phyloP scores from a whole-genome alignment of 768 basidiomycete species.

The Macrocybe gigantea region DNA sequence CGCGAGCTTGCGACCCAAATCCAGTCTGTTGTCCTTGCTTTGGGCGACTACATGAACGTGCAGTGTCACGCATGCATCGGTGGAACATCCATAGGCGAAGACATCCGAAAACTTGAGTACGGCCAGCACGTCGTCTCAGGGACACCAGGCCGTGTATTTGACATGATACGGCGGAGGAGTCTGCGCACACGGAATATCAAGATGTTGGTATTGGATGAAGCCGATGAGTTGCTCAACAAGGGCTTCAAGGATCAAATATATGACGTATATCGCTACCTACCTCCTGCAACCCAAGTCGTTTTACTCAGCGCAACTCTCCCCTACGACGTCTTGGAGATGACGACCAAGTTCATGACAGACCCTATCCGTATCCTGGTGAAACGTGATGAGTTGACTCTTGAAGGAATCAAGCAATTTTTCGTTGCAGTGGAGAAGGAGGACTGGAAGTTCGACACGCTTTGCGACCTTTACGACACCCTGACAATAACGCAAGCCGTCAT shows the following conservation, averaged over 20 bases:
- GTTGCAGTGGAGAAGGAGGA: slow-evolving; percentile 99
- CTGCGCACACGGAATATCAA: slow-evolving; percentile 96
- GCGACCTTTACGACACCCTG: slow-evolving; percentile 95
- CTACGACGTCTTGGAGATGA: slow-evolving; percentile 97
- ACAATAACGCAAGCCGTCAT: slow-evolving; percentile 99
- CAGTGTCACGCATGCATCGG: slow-evolving; percentile 99
- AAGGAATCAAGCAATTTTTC: slow-evolving; percentile 95
- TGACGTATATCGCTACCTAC: slow-evolving; percentile 96
- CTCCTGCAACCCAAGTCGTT: slow-evolving; percentile 95
- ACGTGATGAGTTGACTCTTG: slow-evolving; percentile 97
- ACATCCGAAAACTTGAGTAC: slow-evolving; percentile 94
- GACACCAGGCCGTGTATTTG: slow-evolving; percentile 96
- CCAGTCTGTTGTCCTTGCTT: slow-evolving; percentile 91
- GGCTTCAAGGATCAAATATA: slow-evolving; percentile 99
- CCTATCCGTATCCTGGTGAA: slow-evolving; percentile 98
- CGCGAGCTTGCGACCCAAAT: slow-evolving; percentile 99
- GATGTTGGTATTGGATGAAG: slow-evolving; percentile 93
- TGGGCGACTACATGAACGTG: slow-evolving; percentile 99
- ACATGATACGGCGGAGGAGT: slow-evolving; percentile 95
- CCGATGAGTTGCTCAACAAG: slow-evolving; percentile 94
- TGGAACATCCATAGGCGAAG: slow-evolving; percentile 95
- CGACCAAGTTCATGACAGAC: slow-evolving; percentile 99
- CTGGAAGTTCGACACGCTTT: slow-evolving; percentile 98
- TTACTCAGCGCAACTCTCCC: slow-evolving; percentile 94
- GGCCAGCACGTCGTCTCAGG: slow-evolving; percentile 97